Evolutionary conservation across 192 early-diverging fungal genomes (phyloP).

Genomic region (Podila epicladia): DNA sequence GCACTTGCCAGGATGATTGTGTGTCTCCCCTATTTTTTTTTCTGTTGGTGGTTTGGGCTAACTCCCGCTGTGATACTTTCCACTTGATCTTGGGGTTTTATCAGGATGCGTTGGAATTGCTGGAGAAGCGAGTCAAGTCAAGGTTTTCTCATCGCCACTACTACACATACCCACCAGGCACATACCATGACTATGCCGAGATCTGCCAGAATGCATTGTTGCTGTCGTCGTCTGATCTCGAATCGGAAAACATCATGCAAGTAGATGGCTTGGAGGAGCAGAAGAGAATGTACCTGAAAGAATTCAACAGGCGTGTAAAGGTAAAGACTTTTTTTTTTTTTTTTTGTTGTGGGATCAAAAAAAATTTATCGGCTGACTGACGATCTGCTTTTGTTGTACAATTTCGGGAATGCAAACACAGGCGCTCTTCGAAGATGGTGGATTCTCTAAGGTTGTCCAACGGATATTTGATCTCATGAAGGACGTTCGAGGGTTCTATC

Average conservation of each 20-base stretch:
- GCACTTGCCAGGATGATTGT: not conserved
- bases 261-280: slow-evolving; percentile 21
- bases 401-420: slow-evolving; percentile 3
- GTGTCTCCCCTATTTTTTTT: not conserved
- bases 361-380: not conserved
- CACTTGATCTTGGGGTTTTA: not conserved
- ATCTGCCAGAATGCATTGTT: slow-evolving; percentile 65
- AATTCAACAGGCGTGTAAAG: slow-evolving; percentile 51
- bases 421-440: slow-evolving; percentile 55
- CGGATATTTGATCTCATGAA: slow-evolving; percentile 68
- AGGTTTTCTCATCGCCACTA: slow-evolving; percentile 92
- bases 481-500: slow-evolving; percentile 63
- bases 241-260: slow-evolving; percentile 12
- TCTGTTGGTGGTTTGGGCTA: not conserved
- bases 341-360: not conserved
- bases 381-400: not conserved
- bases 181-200: slow-evolving; percentile 64
- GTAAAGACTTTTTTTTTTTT: slow-evolving; percentile 9
- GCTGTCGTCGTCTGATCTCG: slow-evolving; percentile 31
- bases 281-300: slow-evolving; percentile 58
- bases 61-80: not conserved
- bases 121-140: slow-evolving; percentile 96
- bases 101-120: slow-evolving; percentile 82
- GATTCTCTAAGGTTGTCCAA: slow-evolving; percentile 55
- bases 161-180: slow-evolving; percentile 67